These are phyloP conservation scores for Dipodascopsis tothii DNA, from an alignment of 805 yeast genomes.

Conservation along the genomic window DNA sequence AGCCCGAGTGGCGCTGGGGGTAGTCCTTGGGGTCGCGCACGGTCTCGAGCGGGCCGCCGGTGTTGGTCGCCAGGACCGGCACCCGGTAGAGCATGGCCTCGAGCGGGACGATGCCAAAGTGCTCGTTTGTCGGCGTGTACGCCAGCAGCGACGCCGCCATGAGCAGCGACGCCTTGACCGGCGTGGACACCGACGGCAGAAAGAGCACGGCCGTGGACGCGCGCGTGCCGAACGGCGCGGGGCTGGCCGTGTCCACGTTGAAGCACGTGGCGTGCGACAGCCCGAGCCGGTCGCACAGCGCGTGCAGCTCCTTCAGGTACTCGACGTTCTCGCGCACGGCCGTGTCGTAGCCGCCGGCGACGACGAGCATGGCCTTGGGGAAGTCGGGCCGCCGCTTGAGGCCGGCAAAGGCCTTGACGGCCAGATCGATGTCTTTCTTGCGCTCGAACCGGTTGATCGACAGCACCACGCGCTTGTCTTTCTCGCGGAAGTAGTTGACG, in stretches of 20 bases:
- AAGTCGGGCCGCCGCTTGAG: conserved; percentile 34
- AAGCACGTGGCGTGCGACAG: conserved; percentile 41
- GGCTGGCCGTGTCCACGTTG: conserved; percentile 3
- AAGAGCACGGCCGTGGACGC: conserved; percentile 47
- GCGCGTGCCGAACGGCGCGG: conserved; percentile 28
- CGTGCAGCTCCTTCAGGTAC: conserved; percentile 55
- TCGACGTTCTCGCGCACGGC: conserved; percentile 68
- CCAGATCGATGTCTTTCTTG: conserved; percentile 74
- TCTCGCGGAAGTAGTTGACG: neutral
- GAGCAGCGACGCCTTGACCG: conserved; percentile 56
- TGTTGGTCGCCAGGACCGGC: conserved; percentile 77
- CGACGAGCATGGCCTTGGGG: conserved; percentile 42
- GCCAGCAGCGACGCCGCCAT: conserved; percentile 51
- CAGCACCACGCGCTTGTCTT: conserved; percentile 40
- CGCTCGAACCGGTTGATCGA: conserved; percentile 86
- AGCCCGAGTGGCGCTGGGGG: conserved; percentile 31
- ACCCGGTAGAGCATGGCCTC: conserved; percentile 84
- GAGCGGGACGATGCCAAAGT: conserved; percentile 95
- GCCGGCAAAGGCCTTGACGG: conserved; percentile 57
- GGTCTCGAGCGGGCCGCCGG: conserved; percentile 92
- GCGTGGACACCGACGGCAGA: conserved; percentile 68
- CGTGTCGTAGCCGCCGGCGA: conserved; percentile 91
- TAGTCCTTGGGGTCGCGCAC: conserved; percentile 40
- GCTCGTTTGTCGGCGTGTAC: conserved; percentile 88
- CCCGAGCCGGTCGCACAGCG: conserved; percentile 39